Evolutionary conservation across 2,329 filamentous ascomycete species (phyloP), one percentile per base, ranked within the genome.

Genomic region (Boeremia lycopersici): DNA sequence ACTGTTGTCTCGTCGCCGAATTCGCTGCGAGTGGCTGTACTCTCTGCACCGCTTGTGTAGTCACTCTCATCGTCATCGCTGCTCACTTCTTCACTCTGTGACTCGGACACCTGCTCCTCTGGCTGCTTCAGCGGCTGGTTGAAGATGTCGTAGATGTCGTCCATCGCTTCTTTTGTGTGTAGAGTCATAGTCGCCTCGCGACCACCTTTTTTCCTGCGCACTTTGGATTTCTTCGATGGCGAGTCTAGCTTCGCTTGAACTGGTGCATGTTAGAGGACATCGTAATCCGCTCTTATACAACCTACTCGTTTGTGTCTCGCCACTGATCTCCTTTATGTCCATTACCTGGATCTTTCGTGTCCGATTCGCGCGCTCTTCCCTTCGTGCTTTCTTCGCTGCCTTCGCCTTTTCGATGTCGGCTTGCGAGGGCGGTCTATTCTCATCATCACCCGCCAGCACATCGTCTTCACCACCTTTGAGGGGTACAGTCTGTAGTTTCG

Each of bases 91-190:
- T 89, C 86, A 52, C 88, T 87, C 12, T 91, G 86, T 2, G 81
- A 81, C 23, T 81, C 83, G 0, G 76, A 72, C 34, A 76, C 72
- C 29, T 77, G 76, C 2, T 78, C 73, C 15, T 76, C 75, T 50
- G 78, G 74, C 2, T 78, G 78, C 58, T 83, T 82, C 31, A 93
- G 74, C 1, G 95, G 93, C 53, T 95, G 90, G 68, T 95, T 98
- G 77, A 98, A 99, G 42, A 99, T 91, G 53, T 92, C 92, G 68
- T 98, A 98, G 47, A 99, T 97, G 65, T 99, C 95, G 65, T 98
- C 93, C 59, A 93, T 97, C 4, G 95, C 95, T 61, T 95, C 93
- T 65, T 86, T 90, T 11, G 95, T 99, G 71, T 98, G 92, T 62
- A 99, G 85, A 0, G 95, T 99, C 93, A 99, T 97, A 1, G 95